Evolutionary conservation across 495 filamentous ascomycete genomes (phyloP).

Genomic region (Hypoxylon intermedium): DNA sequence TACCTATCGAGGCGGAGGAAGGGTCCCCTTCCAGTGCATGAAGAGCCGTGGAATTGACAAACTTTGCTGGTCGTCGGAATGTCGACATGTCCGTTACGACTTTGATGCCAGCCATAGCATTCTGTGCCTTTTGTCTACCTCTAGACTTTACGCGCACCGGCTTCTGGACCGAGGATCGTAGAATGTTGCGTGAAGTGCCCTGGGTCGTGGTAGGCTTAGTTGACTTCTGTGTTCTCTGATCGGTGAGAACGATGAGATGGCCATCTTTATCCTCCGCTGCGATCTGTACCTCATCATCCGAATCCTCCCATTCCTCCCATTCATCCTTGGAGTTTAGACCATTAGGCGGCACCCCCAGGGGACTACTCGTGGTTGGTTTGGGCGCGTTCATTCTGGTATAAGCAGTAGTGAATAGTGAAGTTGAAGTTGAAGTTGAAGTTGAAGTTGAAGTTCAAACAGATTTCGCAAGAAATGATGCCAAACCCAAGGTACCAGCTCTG

Average conservation of each 20-base stretch:
- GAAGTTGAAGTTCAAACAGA: neutral
- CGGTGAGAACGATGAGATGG: slow-evolving; percentile 38
- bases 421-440: slow-evolving; percentile 4
- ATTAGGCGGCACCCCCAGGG: slow-evolving; percentile 7
- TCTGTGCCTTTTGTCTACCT: slow-evolving; percentile 61
- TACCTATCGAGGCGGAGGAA: slow-evolving; percentile 49
- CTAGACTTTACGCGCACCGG: slow-evolving; percentile 53
- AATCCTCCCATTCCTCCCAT: slow-evolving; percentile 60
- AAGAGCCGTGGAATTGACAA: slow-evolving; percentile 59
- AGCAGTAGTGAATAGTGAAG: slow-evolving; percentile 8
- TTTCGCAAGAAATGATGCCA: slow-evolving; percentile 18
- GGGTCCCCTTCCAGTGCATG: slow-evolving; percentile 55
- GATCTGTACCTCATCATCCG: slow-evolving; percentile 49
- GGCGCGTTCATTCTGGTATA: slow-evolving; percentile 28
- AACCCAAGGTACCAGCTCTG: slow-evolving; percentile 41
- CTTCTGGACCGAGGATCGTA: slow-evolving; percentile 35
- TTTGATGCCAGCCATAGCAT: slow-evolving; percentile 67
- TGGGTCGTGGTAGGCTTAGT: slow-evolving; percentile 20
- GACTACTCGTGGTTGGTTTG: slow-evolving; percentile 24
- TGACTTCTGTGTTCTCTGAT: slow-evolving; percentile 21
- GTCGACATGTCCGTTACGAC: slow-evolving; percentile 66
- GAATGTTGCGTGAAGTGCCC: slow-evolving; percentile 26
- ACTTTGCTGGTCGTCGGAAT: slow-evolving; percentile 47
- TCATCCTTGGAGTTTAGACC: slow-evolving; percentile 23
- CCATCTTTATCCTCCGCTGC: slow-evolving; percentile 29